phyloP scores from a whole-genome alignment of 2,329 filamentous ascomycete genomes.

The Cyanodermella asteris region DNA sequence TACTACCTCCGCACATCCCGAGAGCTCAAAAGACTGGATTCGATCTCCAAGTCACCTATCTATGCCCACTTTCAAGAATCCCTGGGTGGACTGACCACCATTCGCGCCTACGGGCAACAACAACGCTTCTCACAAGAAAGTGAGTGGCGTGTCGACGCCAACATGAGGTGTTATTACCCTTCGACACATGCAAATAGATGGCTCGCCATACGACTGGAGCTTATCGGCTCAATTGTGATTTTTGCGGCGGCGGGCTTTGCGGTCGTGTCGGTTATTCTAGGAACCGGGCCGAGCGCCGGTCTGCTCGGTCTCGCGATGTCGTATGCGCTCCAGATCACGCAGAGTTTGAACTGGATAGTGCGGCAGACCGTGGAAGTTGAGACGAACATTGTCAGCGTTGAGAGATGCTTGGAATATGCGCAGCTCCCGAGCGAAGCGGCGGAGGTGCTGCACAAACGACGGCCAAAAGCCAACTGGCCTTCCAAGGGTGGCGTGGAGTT shows the following conservation, averaged over 20 bases:
- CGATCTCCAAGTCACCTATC: conserved; percentile 84
- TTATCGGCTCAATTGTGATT: conserved; percentile 88
- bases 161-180: conserved; percentile 83
- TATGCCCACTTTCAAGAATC: conserved; percentile 98
- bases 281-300: conserved; percentile 43
- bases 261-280: conserved; percentile 54
- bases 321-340: conserved; percentile 89
- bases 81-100: conserved; percentile 79
- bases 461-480: conserved; percentile 81
- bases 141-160: conserved; percentile 91
- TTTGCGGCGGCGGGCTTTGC: conserved; percentile 63
- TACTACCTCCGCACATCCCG: conserved; percentile 94
- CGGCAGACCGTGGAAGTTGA: conserved; percentile 98
- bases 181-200: conserved; percentile 87
- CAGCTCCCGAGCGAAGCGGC: conserved; percentile 78
- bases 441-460: conserved; percentile 71
- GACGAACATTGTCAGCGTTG: conserved; percentile 98
- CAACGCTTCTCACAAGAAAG: conserved; percentile 77
- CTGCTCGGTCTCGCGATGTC: conserved; percentile 88
- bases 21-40: conserved; percentile 88
- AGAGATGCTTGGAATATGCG: conserved; percentile 91
- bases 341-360: conserved; percentile 97
- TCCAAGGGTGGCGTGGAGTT: conserved; percentile 73
- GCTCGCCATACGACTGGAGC: conserved; percentile 85
- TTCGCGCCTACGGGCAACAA: conserved; percentile 82